phyloP scores from a whole-genome alignment of 768 basidiomycete species.

The Termitomyces sp. region DNA sequence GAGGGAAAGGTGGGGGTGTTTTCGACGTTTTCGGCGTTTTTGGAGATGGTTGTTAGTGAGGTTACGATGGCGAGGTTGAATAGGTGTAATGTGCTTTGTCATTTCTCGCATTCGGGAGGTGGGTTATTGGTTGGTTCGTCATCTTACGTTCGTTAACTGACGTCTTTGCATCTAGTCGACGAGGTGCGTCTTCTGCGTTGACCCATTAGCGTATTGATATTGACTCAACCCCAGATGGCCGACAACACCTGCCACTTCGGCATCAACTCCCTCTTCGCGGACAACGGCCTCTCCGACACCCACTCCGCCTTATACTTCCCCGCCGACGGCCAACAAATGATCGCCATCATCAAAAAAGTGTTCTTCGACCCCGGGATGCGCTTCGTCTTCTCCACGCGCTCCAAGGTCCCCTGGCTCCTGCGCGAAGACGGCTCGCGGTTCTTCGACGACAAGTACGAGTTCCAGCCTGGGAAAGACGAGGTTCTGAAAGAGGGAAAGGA shows the following conservation, averaged over 20 bases:
- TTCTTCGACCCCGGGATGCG: conserved; percentile 84
- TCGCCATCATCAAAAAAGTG: conserved; percentile 68
- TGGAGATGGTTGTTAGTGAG: conserved; percentile 89
- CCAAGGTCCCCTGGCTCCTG: conserved; percentile 87
- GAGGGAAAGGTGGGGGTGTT: conserved; percentile 83
- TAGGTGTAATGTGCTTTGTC: conserved; percentile 81
- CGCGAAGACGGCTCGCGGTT: conserved; percentile 61
- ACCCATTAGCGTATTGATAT: too few species aligned
- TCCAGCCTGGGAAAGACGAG: conserved; percentile 85
- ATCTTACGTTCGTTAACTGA: background rate
- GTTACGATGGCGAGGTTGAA: conserved; percentile 93
- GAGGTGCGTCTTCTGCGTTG: background rate
- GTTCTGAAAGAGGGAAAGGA: conserved; percentile 71
- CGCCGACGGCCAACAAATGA: conserved; percentile 80
- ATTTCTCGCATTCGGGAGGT: conserved; percentile 90
- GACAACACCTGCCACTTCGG: conserved; percentile 55
- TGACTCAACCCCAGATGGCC: conserved; percentile 26
- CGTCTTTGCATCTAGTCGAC: background rate
- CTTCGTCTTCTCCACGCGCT: conserved; percentile 86
- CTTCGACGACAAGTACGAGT: conserved; percentile 56
- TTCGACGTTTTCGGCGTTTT: conserved; percentile 89
- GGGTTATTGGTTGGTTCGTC: conserved; percentile 18
- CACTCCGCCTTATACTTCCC: conserved; percentile 87
- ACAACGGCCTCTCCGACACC: conserved; percentile 82
- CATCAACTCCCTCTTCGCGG: conserved; percentile 84